Evolutionary conservation across 257 asterid species (phyloP).

Genomic region (Catharanthus roseus): DNA sequence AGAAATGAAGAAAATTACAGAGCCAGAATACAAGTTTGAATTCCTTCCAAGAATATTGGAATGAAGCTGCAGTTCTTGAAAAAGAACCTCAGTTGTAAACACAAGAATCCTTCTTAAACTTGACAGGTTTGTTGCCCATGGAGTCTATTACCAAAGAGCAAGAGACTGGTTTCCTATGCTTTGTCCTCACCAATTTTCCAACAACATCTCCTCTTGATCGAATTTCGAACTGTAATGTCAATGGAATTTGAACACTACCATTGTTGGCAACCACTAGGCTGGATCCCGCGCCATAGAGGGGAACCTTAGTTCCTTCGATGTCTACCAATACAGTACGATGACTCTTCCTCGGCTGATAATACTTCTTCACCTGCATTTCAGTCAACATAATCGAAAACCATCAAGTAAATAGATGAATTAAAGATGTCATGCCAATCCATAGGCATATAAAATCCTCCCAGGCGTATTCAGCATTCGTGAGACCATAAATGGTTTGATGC

Average conservation of each 20-base stretch:
- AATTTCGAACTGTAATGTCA: constrained; percentile 54
- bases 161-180: constrained; percentile 41
- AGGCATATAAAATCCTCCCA: not conserved
- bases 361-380: constrained; percentile 53
- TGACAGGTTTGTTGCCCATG: constrained; percentile 59
- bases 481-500: not conserved
- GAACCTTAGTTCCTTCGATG: constrained; percentile 66
- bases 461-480: not conserved
- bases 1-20: not conserved
- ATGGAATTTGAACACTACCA: constrained; percentile 51
- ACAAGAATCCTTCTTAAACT: constrained; percentile 61
- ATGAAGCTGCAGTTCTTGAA: not conserved
- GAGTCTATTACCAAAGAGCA: constrained; percentile 71
- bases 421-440: not conserved
- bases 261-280: constrained; percentile 30
- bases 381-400: not conserved
- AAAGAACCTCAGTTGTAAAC: constrained; percentile 38
- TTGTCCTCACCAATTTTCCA: constrained; percentile 76
- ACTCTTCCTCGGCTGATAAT: constrained; percentile 80
- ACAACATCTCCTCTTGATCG: constrained; percentile 70
- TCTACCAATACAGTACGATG: constrained; percentile 50
- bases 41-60: not conserved
- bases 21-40: not conserved
- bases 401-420: not conserved
- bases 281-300: constrained; percentile 87